Base-by-base conservation (phyloP, 495 filamentous ascomycete genomes). In the Aspergillus homomorphus region DNA sequence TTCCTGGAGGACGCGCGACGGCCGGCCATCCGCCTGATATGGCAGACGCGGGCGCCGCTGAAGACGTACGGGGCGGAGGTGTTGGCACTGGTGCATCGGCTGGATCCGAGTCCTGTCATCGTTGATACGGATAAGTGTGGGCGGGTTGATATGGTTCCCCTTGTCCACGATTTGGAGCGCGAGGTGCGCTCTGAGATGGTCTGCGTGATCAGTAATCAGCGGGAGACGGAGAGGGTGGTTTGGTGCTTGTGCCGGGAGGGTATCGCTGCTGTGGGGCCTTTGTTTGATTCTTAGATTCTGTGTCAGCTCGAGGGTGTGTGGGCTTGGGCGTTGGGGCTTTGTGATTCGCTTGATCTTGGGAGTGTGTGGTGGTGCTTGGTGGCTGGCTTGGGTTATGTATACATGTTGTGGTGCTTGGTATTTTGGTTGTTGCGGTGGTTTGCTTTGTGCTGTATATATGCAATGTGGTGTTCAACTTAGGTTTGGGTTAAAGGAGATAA, bases 241-340 rank as follows among this genome's bases (percentile, higher is more conserved):
- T 89, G 86, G 72, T 87, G 84, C 19, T 76, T 94, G 63, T 86
- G 91, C 66, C 79, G 74, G 9, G 76, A 84, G 52, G 87, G 88
- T 0, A 72, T 90, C 21, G 82, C 86, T 14, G 87, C 89, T 3
- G 92, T 84, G 73, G 90, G 89, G 24, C 85, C 89, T 7, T 88
- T 94, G 60, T 92, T 89, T 70, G 90, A 92, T 75, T 91, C 89
- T 24, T 91, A 70, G 78, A n/a, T n/a, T n/a, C n/a, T n/a, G n/a
- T n/a, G n/a, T n/a, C n/a, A n/a, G n/a, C n/a, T n/a, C n/a, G n/a
- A n/a, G n/a, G n/a, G n/a, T n/a, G n/a, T n/a, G n/a, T n/a, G n/a
- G n/a, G n/a, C n/a, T n/a, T n/a, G n/a, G n/a, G n/a, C n/a, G n/a
- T n/a, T n/a, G n/a, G n/a, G n/a, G n/a, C n/a, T n/a, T n/a, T n/a